phyloP scores from a whole-genome alignment of 441 rosid species.

The Adansonia grandidieri region DNA sequence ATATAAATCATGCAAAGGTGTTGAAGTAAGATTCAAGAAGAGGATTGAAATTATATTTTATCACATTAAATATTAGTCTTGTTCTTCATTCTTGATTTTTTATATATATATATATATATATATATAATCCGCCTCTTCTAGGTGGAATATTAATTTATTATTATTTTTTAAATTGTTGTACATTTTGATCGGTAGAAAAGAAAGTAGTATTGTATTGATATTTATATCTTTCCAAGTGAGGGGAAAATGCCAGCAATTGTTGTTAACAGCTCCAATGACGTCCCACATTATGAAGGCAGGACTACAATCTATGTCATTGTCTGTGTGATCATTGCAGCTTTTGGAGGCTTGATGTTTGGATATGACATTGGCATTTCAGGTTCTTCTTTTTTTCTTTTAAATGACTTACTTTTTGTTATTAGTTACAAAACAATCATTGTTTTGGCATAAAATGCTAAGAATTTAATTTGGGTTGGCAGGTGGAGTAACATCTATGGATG shows the following conservation, averaged over 20 bases:
- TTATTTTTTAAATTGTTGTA: too few species aligned
- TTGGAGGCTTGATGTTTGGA: slow-evolving; percentile 61
- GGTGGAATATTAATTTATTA: too few species aligned
- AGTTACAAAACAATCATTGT: not conserved
- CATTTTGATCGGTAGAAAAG: too few species aligned
- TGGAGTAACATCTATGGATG: too few species aligned
- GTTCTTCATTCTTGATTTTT: not conserved
- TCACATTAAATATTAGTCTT: not conserved
- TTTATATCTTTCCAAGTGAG: too few species aligned
- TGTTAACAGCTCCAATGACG: slow-evolving; percentile 21
- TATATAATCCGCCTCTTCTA: too few species aligned
- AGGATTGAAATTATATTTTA: not conserved
- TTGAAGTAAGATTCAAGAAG: not conserved
- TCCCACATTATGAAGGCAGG: slow-evolving; percentile 56
- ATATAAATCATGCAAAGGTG: slow-evolving; percentile 8
- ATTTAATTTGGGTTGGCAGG: too few species aligned
- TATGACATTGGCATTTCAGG: slow-evolving; percentile 70
- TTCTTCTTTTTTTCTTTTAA: not conserved
- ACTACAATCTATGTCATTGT: slow-evolving; percentile 50
- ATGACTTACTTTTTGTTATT: not conserved
- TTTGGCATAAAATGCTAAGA: not conserved
- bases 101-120: not conserved
- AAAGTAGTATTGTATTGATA: too few species aligned
- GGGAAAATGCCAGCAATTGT: slow-evolving; percentile 49
- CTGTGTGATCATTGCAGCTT: slow-evolving; percentile 60